Conservation (phyloP, 306 rosid species). For the Pachyrhizus erosus region DNA sequence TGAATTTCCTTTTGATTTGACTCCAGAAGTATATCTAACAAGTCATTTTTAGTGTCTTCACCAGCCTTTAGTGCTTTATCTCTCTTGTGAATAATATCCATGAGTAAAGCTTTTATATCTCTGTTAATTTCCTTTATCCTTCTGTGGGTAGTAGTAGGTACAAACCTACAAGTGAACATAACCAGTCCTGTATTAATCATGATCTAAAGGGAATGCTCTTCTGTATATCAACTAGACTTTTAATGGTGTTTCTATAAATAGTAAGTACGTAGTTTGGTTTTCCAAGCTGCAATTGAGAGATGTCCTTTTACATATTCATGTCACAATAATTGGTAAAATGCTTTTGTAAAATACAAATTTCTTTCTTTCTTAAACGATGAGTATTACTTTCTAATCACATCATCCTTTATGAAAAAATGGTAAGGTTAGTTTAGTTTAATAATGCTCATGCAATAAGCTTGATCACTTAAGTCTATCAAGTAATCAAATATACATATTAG, state of each 20-base stretch:
- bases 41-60: slow-evolving; percentile 37
- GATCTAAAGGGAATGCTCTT: neutral
- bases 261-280: neutral
- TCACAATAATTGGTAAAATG: neutral
- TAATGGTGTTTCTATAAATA: neutral
- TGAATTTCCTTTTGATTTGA: slow-evolving; percentile 51
- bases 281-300: neutral
- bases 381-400: neutral
- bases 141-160: slow-evolving; percentile 45
- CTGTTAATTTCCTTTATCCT: slow-evolving; percentile 43
- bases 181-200: neutral
- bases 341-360: neutral
- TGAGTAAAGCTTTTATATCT: slow-evolving; percentile 37
- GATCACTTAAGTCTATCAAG: neutral
- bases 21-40: slow-evolving; percentile 50
- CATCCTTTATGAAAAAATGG: neutral
- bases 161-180: slow-evolving; percentile 45
- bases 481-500: neutral
- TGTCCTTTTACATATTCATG: neutral
- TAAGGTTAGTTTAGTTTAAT: neutral
- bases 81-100: slow-evolving; percentile 43
- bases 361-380: neutral
- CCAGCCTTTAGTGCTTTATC: slow-evolving; percentile 44
- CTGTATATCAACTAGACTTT: neutral
- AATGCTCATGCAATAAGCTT: neutral